A percentile compares a stretch with the other conserved stretches of the same genome.
These are phyloP conservation scores for Pichia norvegensis DNA, from an alignment of 1,139 yeast genomes.

Conservation along the genomic window DNA sequence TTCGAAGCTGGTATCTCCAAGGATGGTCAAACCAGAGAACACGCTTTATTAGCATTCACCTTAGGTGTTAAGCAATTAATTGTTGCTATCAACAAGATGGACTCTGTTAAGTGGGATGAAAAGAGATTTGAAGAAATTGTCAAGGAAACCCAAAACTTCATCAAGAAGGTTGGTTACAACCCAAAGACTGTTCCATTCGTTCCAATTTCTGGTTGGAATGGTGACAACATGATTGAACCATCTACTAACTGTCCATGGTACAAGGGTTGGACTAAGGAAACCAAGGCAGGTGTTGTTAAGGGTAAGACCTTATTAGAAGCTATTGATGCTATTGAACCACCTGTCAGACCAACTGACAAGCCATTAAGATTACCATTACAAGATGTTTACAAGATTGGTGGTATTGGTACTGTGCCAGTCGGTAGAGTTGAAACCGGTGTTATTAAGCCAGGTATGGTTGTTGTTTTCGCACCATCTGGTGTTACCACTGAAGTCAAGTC, in stretches of 20 bases:
- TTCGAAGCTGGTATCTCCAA: conserved; percentile 93
- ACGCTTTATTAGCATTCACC: conserved; percentile 84
- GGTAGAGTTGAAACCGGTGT: conserved; percentile 92
- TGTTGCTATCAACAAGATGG: conserved; percentile 92
- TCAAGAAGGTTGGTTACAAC: conserved; percentile 91
- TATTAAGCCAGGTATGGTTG: conserved; percentile 88
- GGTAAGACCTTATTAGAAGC: conserved; percentile 88
- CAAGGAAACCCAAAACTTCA: conserved; percentile 81
- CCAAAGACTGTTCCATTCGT: conserved; percentile 89
- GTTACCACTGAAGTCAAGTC: conserved; percentile 91
- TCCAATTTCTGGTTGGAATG: conserved; percentile 91
- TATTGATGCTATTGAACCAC: conserved; percentile 81
- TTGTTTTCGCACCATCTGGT: conserved; percentile 86
- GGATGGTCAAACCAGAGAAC: conserved; percentile 93
- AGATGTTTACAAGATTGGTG: conserved; percentile 91
- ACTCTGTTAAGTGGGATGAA: conserved; percentile 82
- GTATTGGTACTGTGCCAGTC: conserved; percentile 92
- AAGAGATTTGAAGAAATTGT: conserved; percentile 71
- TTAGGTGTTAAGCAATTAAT: conserved; percentile 85
- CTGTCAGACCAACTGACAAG: conserved; percentile 79
- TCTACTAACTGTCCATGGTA: conserved; percentile 83
- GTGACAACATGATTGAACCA: conserved; percentile 87
- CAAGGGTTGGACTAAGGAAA: conserved; percentile 86
- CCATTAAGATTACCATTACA: conserved; percentile 88
- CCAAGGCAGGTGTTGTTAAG: conserved; percentile 65